Evolutionary conservation across 495 filamentous ascomycete species (phyloP).

Genomic region (Usnea hakonensis): DNA sequence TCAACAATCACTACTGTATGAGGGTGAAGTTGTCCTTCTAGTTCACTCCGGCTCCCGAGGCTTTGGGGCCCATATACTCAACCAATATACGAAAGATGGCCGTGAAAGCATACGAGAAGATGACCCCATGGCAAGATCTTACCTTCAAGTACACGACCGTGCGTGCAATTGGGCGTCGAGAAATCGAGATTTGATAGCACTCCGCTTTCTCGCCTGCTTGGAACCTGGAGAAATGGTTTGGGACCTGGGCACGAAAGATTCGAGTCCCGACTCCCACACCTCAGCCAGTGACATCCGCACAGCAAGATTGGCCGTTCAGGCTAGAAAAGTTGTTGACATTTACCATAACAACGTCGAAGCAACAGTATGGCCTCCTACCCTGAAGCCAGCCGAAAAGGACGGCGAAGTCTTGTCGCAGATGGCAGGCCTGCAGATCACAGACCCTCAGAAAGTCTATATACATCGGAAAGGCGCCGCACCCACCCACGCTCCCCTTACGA

Average conservation of each 20-base stretch:
- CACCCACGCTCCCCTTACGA: slow-evolving; percentile 14
- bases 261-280: neutral
- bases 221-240: slow-evolving; percentile 26
- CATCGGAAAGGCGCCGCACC: slow-evolving; percentile 38
- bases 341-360: slow-evolving; percentile 32
- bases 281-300: slow-evolving; percentile 4
- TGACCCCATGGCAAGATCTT: slow-evolving; percentile 19
- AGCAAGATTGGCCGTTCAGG: slow-evolving; percentile 19
- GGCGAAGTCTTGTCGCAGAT: neutral
- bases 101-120: slow-evolving; percentile 22
- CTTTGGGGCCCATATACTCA: slow-evolving; percentile 34
- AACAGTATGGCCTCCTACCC: slow-evolving; percentile 28
- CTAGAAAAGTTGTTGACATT: slow-evolving; percentile 33
- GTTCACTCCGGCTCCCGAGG: slow-evolving; percentile 36
- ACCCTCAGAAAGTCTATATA: slow-evolving; percentile 24
- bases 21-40: slow-evolving; percentile 33
- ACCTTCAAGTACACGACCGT: slow-evolving; percentile 29
- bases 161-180: slow-evolving; percentile 33
- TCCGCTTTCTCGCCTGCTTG: slow-evolving; percentile 31
- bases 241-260: slow-evolving; percentile 16
- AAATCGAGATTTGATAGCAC: slow-evolving; percentile 34
- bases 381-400: neutral
- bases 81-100: slow-evolving; percentile 21
- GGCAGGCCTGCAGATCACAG: neutral
- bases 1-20: slow-evolving; percentile 13